phyloP scores from a whole-genome alignment of 257 asterid genomes.

The Solanum bukasovii region DNA sequence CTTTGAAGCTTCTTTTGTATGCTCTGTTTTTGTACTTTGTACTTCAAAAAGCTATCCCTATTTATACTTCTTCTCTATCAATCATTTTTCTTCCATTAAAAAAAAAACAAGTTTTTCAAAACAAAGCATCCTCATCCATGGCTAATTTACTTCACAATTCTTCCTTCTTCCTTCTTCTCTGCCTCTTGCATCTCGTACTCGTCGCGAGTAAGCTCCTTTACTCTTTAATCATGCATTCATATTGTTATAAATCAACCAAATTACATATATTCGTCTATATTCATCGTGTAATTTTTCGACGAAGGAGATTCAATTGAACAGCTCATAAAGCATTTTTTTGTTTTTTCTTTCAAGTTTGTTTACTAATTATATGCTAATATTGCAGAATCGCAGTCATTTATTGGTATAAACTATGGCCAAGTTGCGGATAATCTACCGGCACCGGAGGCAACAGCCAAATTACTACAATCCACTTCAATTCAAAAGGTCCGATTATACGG shows the following conservation, averaged over 20 bases:
- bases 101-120: neutral
- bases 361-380: neutral
- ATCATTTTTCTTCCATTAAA: neutral
- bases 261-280: neutral
- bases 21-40: neutral
- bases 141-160: neutral
- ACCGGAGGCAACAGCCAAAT: constrained; percentile 45
- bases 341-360: neutral
- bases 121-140: neutral
- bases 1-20: neutral
- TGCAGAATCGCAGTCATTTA: constrained; percentile 45
- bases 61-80: neutral
- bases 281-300: neutral
- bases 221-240: neutral
- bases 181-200: neutral
- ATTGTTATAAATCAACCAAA: neutral
- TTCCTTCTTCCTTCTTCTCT: neutral
- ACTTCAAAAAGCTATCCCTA: neutral
- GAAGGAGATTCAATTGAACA: neutral
- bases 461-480: constrained; percentile 40
- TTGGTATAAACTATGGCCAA: constrained; percentile 66
- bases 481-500: constrained; percentile 53
- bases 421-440: constrained; percentile 64
- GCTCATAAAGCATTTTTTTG: neutral
- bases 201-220: neutral